Conservation (phyloP, 73 alveolate genomes). For the Paramecium tetraurelia region DNA sequence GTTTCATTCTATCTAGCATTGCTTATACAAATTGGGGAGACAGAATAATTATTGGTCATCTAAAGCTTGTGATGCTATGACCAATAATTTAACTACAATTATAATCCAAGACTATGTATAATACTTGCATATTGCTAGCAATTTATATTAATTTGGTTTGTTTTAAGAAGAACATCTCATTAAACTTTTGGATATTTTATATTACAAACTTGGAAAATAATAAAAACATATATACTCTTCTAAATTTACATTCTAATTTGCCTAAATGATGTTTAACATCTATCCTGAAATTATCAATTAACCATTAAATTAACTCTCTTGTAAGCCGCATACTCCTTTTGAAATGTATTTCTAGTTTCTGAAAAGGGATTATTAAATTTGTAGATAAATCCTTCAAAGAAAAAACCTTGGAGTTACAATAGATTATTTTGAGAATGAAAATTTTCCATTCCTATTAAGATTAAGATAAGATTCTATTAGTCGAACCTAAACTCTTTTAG, state of each 20-base stretch:
- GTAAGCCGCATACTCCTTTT: neutral
- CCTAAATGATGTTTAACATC: neutral
- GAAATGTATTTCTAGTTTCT: neutral
- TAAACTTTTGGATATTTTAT: neutral
- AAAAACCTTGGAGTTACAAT: neutral
- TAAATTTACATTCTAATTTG: conserved; percentile 3
- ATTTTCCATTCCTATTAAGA: neutral
- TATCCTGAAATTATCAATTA: conserved; percentile 18
- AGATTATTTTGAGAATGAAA: neutral
- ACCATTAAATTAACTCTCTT: neutral
- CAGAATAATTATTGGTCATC: neutral
- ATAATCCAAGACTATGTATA: neutral
- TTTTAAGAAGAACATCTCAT: neutral
- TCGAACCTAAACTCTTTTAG: neutral
- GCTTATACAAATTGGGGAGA: neutral
- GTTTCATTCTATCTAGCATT: neutral
- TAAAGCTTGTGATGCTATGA: neutral
- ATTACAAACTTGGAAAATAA: neutral
- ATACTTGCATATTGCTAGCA: neutral
- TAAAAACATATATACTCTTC: neutral
- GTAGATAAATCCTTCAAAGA: neutral
- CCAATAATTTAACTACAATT: neutral
- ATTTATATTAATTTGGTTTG: neutral
- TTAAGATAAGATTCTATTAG: neutral
- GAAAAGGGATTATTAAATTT: neutral